Base-by-base conservation (phyloP, 768 basidiomycete genomes). In the Postia placenta region DNA sequence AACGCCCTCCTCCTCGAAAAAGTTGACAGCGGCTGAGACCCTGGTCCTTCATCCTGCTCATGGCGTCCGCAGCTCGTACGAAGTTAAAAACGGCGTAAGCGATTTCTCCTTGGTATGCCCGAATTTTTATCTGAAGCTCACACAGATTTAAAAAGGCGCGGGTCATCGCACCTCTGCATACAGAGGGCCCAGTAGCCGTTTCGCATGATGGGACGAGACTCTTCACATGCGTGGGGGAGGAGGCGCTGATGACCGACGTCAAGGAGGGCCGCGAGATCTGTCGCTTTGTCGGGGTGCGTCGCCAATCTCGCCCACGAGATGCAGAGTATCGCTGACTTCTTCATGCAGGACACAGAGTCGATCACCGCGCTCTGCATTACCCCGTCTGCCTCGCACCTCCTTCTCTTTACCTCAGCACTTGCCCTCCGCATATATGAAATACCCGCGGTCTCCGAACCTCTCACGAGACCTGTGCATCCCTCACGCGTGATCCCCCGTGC, bases 291-390 rank as follows among this genome's bases (percentile, higher is more conserved):
- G 87, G 90, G 48, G 94, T 97, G 63, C 63, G 91, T 78, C 12
- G n/a, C 24, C 12, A 49, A 27, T 11, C 41, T 50, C 17, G 26
- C 38, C 38, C 15, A 20, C 6, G n/a, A n/a, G n/a, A n/a, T n/a
- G n/a, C n/a, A n/a, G 42, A 12, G 25, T 44, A 4, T 28, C 20
- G 14, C n/a, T 45, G 20, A 14, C 28, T 20, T 36, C 30, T 20
- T 22, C n/a, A n/a, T 54, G 12, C 53, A 98, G 94, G 93, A 92
- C 63, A 80, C 87, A 5, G 85, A 89, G 67, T 67, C 84, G 14
- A 82, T 96, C 60, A 90, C 87, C 15, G 79, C 95, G 1, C 74
- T 98, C 22, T 86, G 90, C 55, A 71, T 94, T 25, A 83, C 92
- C 5, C 85, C 82, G 47, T 85, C 85, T 19, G 74, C 83, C 2